phyloP scores from a whole-genome alignment of 441 rosid genomes.

The Jatropha podagrica region DNA sequence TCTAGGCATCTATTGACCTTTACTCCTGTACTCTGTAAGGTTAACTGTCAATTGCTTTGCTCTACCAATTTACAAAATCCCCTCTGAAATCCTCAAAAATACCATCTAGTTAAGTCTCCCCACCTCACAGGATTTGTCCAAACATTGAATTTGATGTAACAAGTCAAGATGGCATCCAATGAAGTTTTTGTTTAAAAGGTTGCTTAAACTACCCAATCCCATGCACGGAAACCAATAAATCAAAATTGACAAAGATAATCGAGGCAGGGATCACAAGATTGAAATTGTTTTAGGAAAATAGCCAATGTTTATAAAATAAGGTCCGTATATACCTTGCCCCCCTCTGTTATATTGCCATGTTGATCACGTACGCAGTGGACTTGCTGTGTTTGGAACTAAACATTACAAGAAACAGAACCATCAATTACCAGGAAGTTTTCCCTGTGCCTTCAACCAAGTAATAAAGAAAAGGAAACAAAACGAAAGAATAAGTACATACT shows the following conservation, averaged over 20 bases:
- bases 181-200: not conserved
- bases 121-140: not conserved
- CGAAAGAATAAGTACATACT: conserved; percentile 38
- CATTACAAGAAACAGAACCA: not conserved
- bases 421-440: not conserved
- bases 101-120: not conserved
- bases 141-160: not conserved
- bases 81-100: not conserved
- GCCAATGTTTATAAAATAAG: not conserved
- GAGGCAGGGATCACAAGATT: not conserved
- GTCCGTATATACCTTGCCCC: conserved; percentile 57
- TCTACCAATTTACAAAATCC: not conserved
- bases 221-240: too few species aligned
- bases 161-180: not conserved
- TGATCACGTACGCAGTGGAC: conserved; percentile 70
- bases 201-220: too few species aligned
- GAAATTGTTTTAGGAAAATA: not conserved
- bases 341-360: conserved; percentile 71
- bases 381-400: conserved; percentile 87
- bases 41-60: not conserved
- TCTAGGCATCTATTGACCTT: not conserved
- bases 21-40: not conserved
- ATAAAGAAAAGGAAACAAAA: not conserved
- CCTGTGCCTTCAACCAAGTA: conserved; percentile 1
- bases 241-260: not conserved